phyloP scores from a whole-genome alignment of 495 filamentous ascomycete species.

The Daldinia loculata region DNA sequence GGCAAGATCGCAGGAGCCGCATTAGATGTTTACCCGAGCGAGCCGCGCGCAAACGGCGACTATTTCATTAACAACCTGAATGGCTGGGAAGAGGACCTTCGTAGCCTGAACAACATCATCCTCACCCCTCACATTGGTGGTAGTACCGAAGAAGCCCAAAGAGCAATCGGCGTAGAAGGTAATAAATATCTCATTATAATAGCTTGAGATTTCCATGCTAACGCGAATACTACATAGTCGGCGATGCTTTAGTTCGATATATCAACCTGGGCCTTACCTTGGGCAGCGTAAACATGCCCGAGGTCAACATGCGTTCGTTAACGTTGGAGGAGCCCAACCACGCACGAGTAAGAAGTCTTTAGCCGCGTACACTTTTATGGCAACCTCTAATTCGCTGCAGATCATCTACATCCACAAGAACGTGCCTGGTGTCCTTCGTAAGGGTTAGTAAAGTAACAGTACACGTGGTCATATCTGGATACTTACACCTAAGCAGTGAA shows the following conservation, averaged over 20 bases:
- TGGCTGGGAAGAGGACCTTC: constrained; percentile 84
- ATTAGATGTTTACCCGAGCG: constrained; percentile 93
- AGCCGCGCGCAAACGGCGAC: constrained; percentile 92
- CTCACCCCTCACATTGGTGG: constrained; percentile 97
- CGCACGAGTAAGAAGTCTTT: constrained; percentile 68
- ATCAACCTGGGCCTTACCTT: constrained; percentile 91
- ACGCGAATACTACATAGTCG: constrained; percentile 59
- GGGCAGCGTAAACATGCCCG: constrained; percentile 95
- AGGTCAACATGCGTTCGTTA: constrained; percentile 85
- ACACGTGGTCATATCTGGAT: constrained; percentile 1
- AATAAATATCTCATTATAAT: constrained; percentile 2
- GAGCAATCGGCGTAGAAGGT: constrained; percentile 90
- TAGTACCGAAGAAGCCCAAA: constrained; percentile 96
- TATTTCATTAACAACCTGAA: constrained; percentile 92
- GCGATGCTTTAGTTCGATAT: constrained; percentile 84
- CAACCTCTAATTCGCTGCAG: constrained; percentile 46
- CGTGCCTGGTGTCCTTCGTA: constrained; percentile 90
- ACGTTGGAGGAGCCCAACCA: constrained; percentile 88
- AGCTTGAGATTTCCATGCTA: constrained; percentile 1
- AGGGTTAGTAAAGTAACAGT: constrained; percentile 59
- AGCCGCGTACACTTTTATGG: background rate
- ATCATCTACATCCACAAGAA: constrained; percentile 97
- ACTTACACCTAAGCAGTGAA: constrained; percentile 68
- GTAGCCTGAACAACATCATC: constrained; percentile 88
- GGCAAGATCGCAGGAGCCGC: constrained; percentile 95